Conservation (phyloP, 148 eudicot genomes). For the Amaranthus hypochondriacus region DNA sequence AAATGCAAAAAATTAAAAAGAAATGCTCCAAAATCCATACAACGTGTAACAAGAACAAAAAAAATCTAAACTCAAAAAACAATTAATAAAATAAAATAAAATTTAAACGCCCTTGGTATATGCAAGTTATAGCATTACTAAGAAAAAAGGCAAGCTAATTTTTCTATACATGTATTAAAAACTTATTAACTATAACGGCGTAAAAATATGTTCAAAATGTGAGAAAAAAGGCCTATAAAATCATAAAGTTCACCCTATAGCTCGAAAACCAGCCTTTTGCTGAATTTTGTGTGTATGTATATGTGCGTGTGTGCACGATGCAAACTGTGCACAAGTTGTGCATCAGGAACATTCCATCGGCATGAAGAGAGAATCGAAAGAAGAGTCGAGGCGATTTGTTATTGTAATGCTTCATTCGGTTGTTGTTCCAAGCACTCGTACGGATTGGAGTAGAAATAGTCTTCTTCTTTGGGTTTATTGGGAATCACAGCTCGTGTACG, state of each 20-base stretch:
- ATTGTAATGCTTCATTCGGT: conserved; percentile 24
- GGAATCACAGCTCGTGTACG: conserved; percentile 36
- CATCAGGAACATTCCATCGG: conserved; percentile 26
- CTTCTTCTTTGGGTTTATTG: conserved; percentile 52
- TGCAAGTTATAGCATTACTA: conserved; percentile 14
- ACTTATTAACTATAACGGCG: conserved; percentile 23
- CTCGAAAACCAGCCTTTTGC: not conserved
- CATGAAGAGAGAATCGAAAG: not conserved
- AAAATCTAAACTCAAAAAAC: not conserved
- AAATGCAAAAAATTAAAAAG: not conserved
- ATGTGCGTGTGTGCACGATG: conserved; percentile 6
- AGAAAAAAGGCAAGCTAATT: conserved; percentile 18
- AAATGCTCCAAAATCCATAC: conserved; percentile 20
- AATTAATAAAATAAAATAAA: not conserved
- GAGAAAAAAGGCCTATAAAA: conserved; percentile 3
- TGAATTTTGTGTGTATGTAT: not conserved
- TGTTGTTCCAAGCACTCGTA: conserved; percentile 39
- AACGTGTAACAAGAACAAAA: not conserved
- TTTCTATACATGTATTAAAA: conserved; percentile 34
- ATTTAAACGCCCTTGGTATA: conserved; percentile 18
- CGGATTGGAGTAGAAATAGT: conserved; percentile 50
- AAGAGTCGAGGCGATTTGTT: conserved; percentile 21
- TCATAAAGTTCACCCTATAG: not conserved
- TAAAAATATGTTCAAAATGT: conserved; percentile 23
- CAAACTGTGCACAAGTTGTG: conserved; percentile 27